Percentiles rank a stretch among this genome's conserved stretches.
Evolutionary conservation across 2,329 filamentous ascomycete genomes (phyloP).

Genomic region (Epichloe bromicola): DNA sequence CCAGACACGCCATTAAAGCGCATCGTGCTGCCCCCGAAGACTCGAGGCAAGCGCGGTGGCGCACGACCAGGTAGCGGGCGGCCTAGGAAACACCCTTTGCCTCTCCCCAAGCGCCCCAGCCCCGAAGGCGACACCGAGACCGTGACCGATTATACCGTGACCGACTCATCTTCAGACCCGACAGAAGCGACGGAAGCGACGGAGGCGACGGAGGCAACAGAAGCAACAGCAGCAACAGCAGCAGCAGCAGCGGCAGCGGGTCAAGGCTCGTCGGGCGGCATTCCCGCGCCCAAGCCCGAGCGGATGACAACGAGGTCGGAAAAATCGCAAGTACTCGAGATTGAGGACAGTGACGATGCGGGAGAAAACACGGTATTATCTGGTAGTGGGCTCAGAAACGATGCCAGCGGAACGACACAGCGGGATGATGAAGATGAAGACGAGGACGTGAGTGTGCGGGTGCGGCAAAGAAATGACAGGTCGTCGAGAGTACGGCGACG

Average conservation of each 20-base stretch:
- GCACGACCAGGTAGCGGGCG: slow-evolving; percentile 26
- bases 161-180: too few relatives aligned
- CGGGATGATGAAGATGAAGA: slow-evolving; percentile 9
- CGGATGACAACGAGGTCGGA: background rate
- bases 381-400: background rate
- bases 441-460: slow-evolving; percentile 19
- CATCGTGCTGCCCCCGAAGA: slow-evolving; percentile 20
- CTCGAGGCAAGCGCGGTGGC: slow-evolving; percentile 23
- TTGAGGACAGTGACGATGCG: slow-evolving; percentile 17
- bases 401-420: background rate
- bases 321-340: slow-evolving; percentile 11
- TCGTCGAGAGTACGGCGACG: slow-evolving; percentile 19
- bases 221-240: background rate
- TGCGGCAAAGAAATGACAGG: slow-evolving; percentile 15
- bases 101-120: slow-evolving; percentile 2
- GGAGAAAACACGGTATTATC: background rate
- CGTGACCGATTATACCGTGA: too few relatives aligned
- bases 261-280: background rate
- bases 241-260: background rate
- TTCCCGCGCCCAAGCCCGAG: slow-evolving; percentile 1
- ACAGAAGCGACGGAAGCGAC: too few relatives aligned
- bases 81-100: slow-evolving; percentile 25
- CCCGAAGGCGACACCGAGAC: too few relatives aligned
- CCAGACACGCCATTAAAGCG: slow-evolving; percentile 8
- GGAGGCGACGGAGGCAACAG: too few relatives aligned